Evolutionary conservation across 116 monocot genomes (phyloP), one percentile per base, ranked within the genome.

Genomic region (Zostera marina): DNA sequence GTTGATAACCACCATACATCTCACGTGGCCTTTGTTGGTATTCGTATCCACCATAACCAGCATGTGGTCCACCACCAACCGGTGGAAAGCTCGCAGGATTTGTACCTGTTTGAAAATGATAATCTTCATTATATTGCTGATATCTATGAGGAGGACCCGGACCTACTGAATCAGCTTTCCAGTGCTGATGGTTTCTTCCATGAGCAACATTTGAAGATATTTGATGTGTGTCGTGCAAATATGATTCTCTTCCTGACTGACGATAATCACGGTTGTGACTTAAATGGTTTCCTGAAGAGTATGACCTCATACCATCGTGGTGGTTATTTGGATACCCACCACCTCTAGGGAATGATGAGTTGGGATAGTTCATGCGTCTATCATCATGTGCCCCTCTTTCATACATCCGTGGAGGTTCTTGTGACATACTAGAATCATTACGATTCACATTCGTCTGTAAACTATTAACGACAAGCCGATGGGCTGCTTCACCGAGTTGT

Each of bases 401-500:
- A 60, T 73, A 60, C 16, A 55, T 63, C 23, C 45, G 21, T 8
- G 20, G 63, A 40, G 54, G 58, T 8, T 54, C 45, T 58, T 61
- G 3, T 26, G 68, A 44, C 54, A 54, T 11, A 12, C 49, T 63
- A 13, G 20, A 58, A 9, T 45, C 24, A 52, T 44, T 44, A 10
- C 52, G 56, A 13, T 66, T 41, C 11, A 7, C 5, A 22, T 48
- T 47, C 12, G 11, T 12, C 32, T 77, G 81, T 42, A 85, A 63
- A 62, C 85, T 85, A 66, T 85, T 85, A 9, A 16, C 42, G 32
- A 85, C 78, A 43, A 85, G 85, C 51, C 85, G 65, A 59, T 81
- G 85, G 9, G 85, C 81, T 20, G 85, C 85, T 17, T 77, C 81
- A 21, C 85, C 81, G 45, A 85, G 77, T 25, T 72, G 72, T 24